phyloP scores from a whole-genome alignment of 805 yeast species.

The Candida cerambycidarum region DNA sequence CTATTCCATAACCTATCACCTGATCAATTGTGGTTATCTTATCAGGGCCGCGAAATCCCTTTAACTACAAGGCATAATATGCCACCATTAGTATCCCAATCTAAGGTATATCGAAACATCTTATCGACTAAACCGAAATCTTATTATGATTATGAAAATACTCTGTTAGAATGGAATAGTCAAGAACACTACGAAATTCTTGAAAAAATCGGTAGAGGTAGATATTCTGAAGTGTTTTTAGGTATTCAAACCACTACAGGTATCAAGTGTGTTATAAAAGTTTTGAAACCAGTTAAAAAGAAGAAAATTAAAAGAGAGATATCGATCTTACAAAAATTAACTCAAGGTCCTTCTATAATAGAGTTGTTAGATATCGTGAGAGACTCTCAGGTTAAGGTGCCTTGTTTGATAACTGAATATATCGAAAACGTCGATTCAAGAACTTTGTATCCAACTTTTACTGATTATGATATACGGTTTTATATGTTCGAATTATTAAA shows the following conservation, averaged over 20 bases:
- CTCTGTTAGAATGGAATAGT: conserved; percentile 42
- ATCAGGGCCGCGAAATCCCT: conserved; percentile 6
- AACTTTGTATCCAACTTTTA: conserved; percentile 73
- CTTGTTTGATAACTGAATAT: conserved; percentile 83
- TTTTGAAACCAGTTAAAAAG: conserved; percentile 87
- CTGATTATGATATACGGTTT: conserved; percentile 73
- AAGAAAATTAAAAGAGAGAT: conserved; percentile 91
- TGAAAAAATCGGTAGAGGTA: conserved; percentile 86
- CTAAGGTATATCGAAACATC: conserved; percentile 72
- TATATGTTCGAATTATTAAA: conserved; percentile 78
- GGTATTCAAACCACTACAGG: conserved; percentile 70
- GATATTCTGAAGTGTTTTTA: conserved; percentile 91
- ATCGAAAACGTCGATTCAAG: conserved; percentile 84
- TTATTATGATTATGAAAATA: conserved; percentile 86
- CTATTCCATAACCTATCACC: not conserved
- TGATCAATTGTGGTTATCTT: conserved; percentile 2
- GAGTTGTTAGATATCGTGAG: conserved; percentile 77
- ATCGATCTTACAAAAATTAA: conserved; percentile 78
- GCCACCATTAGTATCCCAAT: conserved; percentile 8
- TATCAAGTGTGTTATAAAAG: conserved; percentile 75
- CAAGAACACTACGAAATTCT: conserved; percentile 68
- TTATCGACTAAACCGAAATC: conserved; percentile 64
- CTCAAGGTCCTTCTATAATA: conserved; percentile 82
- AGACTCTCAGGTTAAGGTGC: conserved; percentile 77
- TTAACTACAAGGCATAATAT: not conserved